Evolutionary conservation across 768 basidiomycete species (phyloP).

Genomic region (Sistotremastrum suecicum): DNA sequence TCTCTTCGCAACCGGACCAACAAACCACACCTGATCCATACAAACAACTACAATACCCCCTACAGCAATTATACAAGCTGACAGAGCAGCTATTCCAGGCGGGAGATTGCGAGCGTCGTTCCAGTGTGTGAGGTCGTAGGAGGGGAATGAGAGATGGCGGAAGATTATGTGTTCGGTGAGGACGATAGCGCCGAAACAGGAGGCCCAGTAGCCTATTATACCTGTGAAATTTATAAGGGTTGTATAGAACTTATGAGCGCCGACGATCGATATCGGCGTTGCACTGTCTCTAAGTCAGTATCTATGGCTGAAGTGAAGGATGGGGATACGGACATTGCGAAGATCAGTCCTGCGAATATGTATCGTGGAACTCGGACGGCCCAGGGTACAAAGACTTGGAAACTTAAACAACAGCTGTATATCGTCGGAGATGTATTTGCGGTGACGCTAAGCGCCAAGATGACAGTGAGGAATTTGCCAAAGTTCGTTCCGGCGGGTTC

Average conservation of each 20-base stretch:
- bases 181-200: conserved; percentile 43
- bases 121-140: conserved; percentile 41
- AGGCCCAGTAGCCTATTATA: conserved; percentile 51
- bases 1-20: conserved; percentile 45
- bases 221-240: conserved; percentile 55
- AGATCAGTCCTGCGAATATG: conserved; percentile 51
- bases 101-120: conserved; percentile 40
- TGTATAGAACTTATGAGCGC: conserved; percentile 47
- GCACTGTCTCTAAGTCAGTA: conserved; percentile 23
- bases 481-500: conserved; percentile 41
- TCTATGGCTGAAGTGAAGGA: conserved; percentile 2
- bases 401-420: conserved; percentile 64
- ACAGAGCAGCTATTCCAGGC: conserved; percentile 44
- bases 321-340: conserved; percentile 38
- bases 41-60: conserved; percentile 40
- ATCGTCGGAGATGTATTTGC: conserved; percentile 74
- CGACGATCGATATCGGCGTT: conserved; percentile 58
- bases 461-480: conserved; percentile 55
- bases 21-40: conserved; percentile 61
- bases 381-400: conserved; percentile 54
- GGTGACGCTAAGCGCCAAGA: conserved; percentile 63
- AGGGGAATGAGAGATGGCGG: conserved; percentile 31
- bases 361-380: conserved; percentile 51
- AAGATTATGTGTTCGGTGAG: conserved; percentile 56
- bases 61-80: conserved; percentile 35